These are phyloP conservation scores for Termitomyces sp. DNA, from an alignment of 768 basidiomycete species.

Conservation along the genomic window DNA sequence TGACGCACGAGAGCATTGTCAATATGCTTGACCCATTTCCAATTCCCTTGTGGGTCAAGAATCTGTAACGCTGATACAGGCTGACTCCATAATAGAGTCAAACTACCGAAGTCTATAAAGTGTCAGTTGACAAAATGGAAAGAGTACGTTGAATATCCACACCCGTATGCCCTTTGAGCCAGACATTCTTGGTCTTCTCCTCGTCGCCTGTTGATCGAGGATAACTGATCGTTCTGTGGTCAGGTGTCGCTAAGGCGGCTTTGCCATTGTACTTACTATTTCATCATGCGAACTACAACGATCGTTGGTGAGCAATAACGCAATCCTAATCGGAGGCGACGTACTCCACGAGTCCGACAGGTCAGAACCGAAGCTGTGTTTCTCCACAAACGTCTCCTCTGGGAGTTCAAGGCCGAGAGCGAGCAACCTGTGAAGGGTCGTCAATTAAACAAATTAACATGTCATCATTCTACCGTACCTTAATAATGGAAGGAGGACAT, in stretches of 20 bases:
- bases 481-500: conserved; percentile 30
- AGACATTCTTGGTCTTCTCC: conserved; percentile 35
- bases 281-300: conserved; percentile 37
- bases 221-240: conserved; percentile 21
- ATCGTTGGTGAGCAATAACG: neutral
- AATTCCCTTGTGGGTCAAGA: conserved; percentile 30
- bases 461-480: conserved; percentile 16
- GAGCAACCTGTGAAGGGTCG: conserved; percentile 17
- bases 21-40: conserved; percentile 45
- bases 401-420: conserved; percentile 40
- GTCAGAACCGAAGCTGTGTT: conserved; percentile 29
- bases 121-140: neutral
- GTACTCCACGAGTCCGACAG: conserved; percentile 30
- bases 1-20: conserved; percentile 36
- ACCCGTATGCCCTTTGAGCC: conserved; percentile 49
- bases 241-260: too few species aligned
- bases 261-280: conserved; percentile 31
- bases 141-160: neutral
- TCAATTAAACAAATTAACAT: too few species aligned
- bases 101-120: conserved; percentile 32
- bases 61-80: conserved; percentile 44
- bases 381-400: conserved; percentile 35
- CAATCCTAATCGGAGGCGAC: neutral
- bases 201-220: conserved; percentile 38
- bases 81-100: conserved; percentile 44